These are phyloP conservation scores for Canavalia gladiata DNA, from an alignment of 306 rosid genomes.

Conservation along the genomic window DNA sequence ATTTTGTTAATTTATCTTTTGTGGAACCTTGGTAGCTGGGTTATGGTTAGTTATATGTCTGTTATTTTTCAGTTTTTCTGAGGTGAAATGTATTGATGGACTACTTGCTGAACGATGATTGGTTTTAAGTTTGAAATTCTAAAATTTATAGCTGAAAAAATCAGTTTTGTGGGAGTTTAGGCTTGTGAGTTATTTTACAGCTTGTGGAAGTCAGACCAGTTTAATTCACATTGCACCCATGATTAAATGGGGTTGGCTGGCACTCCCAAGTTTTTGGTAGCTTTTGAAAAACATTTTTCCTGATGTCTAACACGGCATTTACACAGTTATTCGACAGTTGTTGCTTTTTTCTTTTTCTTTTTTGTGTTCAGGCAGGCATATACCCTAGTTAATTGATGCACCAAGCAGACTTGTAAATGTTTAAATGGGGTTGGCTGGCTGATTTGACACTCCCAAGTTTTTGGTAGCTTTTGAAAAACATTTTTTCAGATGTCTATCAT, in stretches of 20 bases:
- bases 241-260: not conserved
- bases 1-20: not conserved
- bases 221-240: not conserved
- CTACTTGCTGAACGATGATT: not conserved
- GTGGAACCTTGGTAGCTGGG: not conserved
- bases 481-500: not conserved
- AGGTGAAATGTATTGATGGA: not conserved
- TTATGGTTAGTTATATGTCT: not conserved
- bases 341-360: too few species aligned
- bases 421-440: not conserved
- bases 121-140: not conserved
- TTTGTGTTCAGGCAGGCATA: not conserved
- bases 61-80: not conserved
- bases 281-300: not conserved
- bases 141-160: not conserved
- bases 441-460: too few species aligned
- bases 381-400: not conserved
- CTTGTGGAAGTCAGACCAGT: not conserved
- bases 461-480: not conserved
- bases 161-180: not conserved
- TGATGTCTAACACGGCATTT: not conserved
- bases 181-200: not conserved
- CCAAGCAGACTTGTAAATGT: not conserved
- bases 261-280: not conserved
- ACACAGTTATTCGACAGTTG: not conserved